These are phyloP conservation scores for Dryas integrifolia DNA, from an alignment of 331 rosid genomes.

Conservation along the genomic window DNA sequence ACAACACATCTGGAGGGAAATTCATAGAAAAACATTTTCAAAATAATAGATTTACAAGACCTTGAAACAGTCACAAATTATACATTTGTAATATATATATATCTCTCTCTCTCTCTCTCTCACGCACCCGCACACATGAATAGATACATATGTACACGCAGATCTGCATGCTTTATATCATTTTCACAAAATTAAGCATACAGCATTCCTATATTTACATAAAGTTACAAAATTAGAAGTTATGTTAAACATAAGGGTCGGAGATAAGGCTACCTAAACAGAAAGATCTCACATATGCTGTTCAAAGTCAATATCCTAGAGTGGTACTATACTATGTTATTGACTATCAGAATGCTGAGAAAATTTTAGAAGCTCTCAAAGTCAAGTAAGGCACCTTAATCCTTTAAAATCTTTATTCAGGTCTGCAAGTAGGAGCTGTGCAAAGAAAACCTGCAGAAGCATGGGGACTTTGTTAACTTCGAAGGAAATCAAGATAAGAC, in stretches of 20 bases:
- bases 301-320: conserved; percentile 5
- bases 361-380: conserved; percentile 27
- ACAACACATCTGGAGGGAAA: conserved; percentile 46
- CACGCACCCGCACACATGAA: not conserved
- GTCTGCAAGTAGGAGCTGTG: conserved; percentile 93
- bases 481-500: conserved; percentile 15
- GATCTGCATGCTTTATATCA: not conserved
- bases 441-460: conserved; percentile 87
- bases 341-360: conserved; percentile 20
- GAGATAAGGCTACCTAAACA: conserved; percentile 16
- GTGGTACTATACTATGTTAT: conserved; percentile 13
- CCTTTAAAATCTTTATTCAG: conserved; percentile 98
- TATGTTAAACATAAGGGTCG: not conserved
- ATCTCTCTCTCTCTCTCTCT: not conserved
- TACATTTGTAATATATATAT: not conserved
- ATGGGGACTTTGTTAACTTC: conserved; percentile 30
- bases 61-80: conserved; percentile 20
- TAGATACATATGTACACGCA: not conserved
- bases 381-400: conserved; percentile 60
- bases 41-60: conserved; percentile 1
- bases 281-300: conserved; percentile 11
- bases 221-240: too few species aligned
- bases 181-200: not conserved
- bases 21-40: conserved; percentile 4
- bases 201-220: not conserved